Evolutionary conservation across 345 rosid species (phyloP), one percentile per base, ranked within the genome.

Genomic region (Arabidopsis arenosa): DNA sequence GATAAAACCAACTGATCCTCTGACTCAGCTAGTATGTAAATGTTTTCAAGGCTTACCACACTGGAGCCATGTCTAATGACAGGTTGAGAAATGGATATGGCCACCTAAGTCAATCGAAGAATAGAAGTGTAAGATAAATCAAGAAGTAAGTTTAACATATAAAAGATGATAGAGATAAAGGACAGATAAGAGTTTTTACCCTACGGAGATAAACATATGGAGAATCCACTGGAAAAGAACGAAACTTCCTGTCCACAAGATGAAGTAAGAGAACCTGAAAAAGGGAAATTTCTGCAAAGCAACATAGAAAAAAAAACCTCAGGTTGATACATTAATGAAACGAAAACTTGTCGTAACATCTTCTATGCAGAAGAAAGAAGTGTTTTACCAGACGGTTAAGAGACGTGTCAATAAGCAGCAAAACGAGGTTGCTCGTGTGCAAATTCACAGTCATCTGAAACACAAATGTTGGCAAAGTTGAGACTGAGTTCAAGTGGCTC

Each of bases 21-120:
- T 21, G 55, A 67, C 43, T 45, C 74, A 44, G 44, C n/a, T 7
- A 66, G 7, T 8, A 30, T 63, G 45, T 64, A 47, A 36, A 56
- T 54, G 76, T 47, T 71, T 37, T 63, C 15, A 57, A 70, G 60
- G 51, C 83, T 32, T 80, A 89, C 93, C 93, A 89, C 37, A 84
- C 26, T 26, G 93, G 90, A 68, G 94, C 94, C 81, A 70, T 72
- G 35, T 81, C 66, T 8, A 82, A 63, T 11, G 91, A 83, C 49
- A 86, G 75, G 68, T 87, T 85, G 15, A 91, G 88, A 77, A 87
- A 91, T 55, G 91, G 88, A 70, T 86, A 89, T 12, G 94, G 94
- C 97, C 94, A 91, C 85, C 90, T 91, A 80, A 32, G 41, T 40
- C 13, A 66, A 44, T 66, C 5, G 0, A 58, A 7, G 14, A 51